phyloP scores from a whole-genome alignment of 345 rosid genomes.

The Clarkia xantiana region DNA sequence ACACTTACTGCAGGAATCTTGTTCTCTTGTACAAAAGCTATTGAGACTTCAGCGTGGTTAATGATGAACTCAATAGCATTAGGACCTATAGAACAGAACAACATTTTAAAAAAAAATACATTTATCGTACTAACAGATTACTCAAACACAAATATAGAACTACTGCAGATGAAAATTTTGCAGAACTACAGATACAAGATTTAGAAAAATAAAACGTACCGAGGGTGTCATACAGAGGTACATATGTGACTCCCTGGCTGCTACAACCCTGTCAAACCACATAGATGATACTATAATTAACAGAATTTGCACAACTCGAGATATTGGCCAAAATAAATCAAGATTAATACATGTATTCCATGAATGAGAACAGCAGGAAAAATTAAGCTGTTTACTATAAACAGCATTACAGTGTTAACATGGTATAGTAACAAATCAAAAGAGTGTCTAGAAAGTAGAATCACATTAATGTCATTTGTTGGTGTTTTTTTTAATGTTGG shows the following conservation, averaged over 20 bases:
- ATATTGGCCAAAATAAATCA: neutral
- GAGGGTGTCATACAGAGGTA: slow-evolving; percentile 76
- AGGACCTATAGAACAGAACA: slow-evolving; percentile 30
- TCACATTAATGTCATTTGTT: too few relatives aligned
- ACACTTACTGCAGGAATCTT: slow-evolving; percentile 56
- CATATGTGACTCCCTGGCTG: slow-evolving; percentile 64
- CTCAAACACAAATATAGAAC: neutral
- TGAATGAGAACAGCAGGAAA: too few relatives aligned
- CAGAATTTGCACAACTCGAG: neutral
- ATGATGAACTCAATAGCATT: slow-evolving; percentile 87
- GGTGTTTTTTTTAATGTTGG: too few relatives aligned
- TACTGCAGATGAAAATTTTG: neutral
- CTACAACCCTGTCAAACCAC: slow-evolving; percentile 52
- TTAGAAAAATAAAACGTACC: slow-evolving; percentile 22
- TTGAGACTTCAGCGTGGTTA: slow-evolving; percentile 82
- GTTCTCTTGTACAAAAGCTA: slow-evolving; percentile 70
- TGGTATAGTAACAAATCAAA: neutral
- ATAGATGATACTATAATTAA: neutral
- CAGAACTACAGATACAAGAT: too few relatives aligned
- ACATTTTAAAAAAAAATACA: neutral
- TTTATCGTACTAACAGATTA: neutral
- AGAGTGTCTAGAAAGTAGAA: too few relatives aligned
- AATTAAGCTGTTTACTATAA: too few relatives aligned
- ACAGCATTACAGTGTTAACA: too few relatives aligned
- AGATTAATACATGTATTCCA: too few relatives aligned